Evolutionary conservation across 805 yeast genomes (phyloP), one percentile per base, ranked within the genome.

Genomic region (Zygoascus bituminiphila): DNA sequence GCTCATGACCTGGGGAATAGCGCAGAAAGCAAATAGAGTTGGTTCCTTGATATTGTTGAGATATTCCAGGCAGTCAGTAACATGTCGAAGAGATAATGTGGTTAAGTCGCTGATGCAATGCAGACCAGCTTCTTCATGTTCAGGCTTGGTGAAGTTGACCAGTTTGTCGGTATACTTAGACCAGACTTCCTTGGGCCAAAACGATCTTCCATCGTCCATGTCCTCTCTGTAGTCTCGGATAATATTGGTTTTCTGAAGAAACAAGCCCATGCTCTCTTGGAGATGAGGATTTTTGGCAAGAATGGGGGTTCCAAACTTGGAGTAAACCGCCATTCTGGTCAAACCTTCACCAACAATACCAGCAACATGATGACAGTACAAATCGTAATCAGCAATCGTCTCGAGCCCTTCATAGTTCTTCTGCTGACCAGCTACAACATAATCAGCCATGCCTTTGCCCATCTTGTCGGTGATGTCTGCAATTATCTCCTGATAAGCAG

Each of bases 401-500:
- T 70, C 71, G 42, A 93, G 81, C 1, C 98, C 98, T 52, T 79
- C 78, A 55, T 76, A 63, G 64, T 87, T 88, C 70, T 86, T 86
- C 42, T 58, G 58, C 53, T 82, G 75, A 45, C 84, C 93, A 60
- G 83, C 81, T 58, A 76, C 71, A 47, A 85, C 80, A 67, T 89
- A 93, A 61, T 87, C 88, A 26, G 98, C 98, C 98, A 93, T 93
- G 48, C 98, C 98, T 57, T 86, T 80, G 50, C 98, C 98, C 98
- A 93, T 93, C 64, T 82, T 74, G 49, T 71, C 57, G 42, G 96
- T 81, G 57, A 88, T 86, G 53, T 82, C 87, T 57, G 75, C 76
- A 56, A 93, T 79, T 35, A 88, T 81, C 47, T 76, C 84, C 68
- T 84, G 89, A 67, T 88, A 89, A 50, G 74, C 79, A 5, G 85